A percentile compares a stretch with the other conserved stretches of the same genome.
phyloP scores from a whole-genome alignment of 2,329 filamentous ascomycete genomes.

The Penicillium verrucosum region DNA sequence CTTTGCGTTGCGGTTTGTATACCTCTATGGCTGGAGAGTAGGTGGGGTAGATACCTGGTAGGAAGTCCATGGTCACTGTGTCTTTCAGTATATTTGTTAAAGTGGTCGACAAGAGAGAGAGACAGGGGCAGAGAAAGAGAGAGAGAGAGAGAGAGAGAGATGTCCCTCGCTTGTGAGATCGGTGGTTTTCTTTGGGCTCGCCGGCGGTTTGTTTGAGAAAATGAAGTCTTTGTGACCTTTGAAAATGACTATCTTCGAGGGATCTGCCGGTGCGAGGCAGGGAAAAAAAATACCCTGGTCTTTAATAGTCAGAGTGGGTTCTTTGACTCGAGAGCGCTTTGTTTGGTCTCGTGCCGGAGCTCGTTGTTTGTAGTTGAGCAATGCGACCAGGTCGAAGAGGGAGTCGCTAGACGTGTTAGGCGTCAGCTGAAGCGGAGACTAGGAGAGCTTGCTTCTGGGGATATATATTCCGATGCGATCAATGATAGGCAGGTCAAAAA shows the following conservation, averaged over 20 bases:
- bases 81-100: neutral
- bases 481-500: neutral
- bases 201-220: neutral
- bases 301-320: neutral
- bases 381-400: neutral
- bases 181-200: neutral
- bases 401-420: neutral
- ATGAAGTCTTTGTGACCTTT: neutral
- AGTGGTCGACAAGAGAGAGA: neutral
- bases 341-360: neutral
- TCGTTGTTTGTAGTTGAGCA: neutral
- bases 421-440: neutral
- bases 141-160: neutral
- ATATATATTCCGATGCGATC: slow-evolving; percentile 1
- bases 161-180: neutral
- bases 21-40: neutral
- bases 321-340: neutral
- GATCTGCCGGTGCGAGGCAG: neutral
- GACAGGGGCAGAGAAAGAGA: neutral
- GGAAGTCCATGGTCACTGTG: slow-evolving; percentile 16
- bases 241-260: neutral
- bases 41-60: slow-evolving; percentile 15
- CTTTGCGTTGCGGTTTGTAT: neutral
- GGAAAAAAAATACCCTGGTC: neutral
- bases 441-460: neutral